phyloP scores from a whole-genome alignment of 129 eudicot species.

The Artemisia argyi region DNA sequence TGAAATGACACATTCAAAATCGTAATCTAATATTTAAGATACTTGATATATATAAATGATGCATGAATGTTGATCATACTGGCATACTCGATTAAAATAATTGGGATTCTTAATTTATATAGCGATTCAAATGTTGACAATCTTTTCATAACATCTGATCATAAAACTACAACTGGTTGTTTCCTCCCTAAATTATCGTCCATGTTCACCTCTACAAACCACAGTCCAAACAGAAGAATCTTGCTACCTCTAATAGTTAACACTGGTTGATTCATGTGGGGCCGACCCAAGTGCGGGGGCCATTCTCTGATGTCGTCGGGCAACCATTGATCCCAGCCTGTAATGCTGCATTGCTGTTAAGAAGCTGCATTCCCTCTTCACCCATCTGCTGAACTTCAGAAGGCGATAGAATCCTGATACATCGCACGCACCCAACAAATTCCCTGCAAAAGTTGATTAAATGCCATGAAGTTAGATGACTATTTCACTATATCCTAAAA shows the following conservation, averaged over 20 bases:
- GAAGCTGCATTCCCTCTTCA: constrained; percentile 96
- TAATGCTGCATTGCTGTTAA: constrained; percentile 64
- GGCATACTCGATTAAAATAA: not conserved
- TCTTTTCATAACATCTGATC: constrained; percentile 17
- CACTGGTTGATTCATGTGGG: constrained; percentile 15
- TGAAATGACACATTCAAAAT: too few species aligned
- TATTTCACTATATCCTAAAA: not conserved
- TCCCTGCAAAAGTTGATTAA: constrained; percentile 51
- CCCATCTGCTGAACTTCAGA: constrained; percentile 97
- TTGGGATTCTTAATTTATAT: constrained; percentile 6
- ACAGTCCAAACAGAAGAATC: constrained; percentile 34
- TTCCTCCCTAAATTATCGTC: constrained; percentile 10
- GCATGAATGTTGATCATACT: not conserved
- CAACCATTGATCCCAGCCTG: constrained; percentile 39
- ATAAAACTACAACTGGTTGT: constrained; percentile 30
- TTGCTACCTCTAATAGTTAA: constrained; percentile 1
- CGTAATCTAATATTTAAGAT: too few species aligned
- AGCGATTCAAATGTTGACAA: constrained; percentile 25
- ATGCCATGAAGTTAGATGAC: not conserved
- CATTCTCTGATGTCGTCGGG: constrained; percentile 27
- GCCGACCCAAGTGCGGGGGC: constrained; percentile 39
- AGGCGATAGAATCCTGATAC: constrained; percentile 91
- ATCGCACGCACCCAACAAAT: constrained; percentile 84
- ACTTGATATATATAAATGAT: too few species aligned
- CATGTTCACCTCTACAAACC: constrained; percentile 20